Percentiles rank a stretch among this genome's conserved stretches.
Conservation (phyloP, 2,329 filamentous ascomycete species). For the Stagonosporopsis rhizophila region DNA sequence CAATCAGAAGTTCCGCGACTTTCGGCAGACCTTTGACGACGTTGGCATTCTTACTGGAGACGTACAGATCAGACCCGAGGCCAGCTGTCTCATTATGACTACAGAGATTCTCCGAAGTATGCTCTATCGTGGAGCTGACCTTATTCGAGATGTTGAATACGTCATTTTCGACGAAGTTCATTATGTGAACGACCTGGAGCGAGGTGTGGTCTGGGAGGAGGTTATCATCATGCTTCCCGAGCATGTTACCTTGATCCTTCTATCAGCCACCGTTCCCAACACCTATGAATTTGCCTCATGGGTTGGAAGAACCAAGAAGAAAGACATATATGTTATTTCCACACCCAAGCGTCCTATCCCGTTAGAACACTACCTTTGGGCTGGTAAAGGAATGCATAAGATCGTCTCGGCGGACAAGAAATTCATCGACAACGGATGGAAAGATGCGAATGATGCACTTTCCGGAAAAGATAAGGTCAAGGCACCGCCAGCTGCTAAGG, state of each 20-base stretch:
- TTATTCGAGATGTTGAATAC: conserved; percentile 97
- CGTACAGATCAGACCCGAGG: conserved; percentile 96
- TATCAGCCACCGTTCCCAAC: conserved; percentile 96
- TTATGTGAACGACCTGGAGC: conserved; percentile 95
- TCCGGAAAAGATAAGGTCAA: conserved; percentile 82
- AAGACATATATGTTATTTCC: conserved; percentile 98
- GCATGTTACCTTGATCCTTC: conserved; percentile 91
- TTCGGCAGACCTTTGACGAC: conserved; percentile 87
- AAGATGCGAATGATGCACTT: conserved; percentile 83
- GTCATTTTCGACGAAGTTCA: conserved; percentile 99
- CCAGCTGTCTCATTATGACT: conserved; percentile 98
- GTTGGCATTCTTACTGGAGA: conserved; percentile 97
- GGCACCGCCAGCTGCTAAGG: conserved; percentile 58
- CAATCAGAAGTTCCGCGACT: conserved; percentile 98
- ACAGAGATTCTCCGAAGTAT: conserved; percentile 98
- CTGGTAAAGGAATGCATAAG: conserved; percentile 88
- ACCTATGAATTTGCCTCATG: conserved; percentile 98
- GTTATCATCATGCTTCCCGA: conserved; percentile 99
- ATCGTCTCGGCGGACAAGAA: conserved; percentile 93
- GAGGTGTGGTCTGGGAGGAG: conserved; percentile 98
- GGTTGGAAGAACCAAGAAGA: conserved; percentile 97
- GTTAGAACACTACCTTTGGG: conserved; percentile 96
- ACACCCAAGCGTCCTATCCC: conserved; percentile 95
- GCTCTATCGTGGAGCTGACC: conserved; percentile 93
- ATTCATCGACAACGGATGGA: conserved; percentile 93